Evolutionary conservation across 2,329 filamentous ascomycete genomes (phyloP).

Genomic region (Seiridium unicorne): DNA sequence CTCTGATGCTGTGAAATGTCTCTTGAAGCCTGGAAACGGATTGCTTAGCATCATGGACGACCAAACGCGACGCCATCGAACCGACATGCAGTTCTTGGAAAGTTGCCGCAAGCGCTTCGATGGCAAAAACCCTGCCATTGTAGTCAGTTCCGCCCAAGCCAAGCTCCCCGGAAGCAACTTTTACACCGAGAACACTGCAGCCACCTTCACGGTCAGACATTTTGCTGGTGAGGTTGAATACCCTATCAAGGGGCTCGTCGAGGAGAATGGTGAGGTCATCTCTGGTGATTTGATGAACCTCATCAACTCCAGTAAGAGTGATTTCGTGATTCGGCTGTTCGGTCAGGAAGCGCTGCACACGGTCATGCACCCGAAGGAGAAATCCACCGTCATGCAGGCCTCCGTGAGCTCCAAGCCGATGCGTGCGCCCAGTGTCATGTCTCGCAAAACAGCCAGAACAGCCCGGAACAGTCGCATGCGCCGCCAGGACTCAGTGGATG

Average conservation of each 20-base stretch:
- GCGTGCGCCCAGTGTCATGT: constrained; percentile 89
- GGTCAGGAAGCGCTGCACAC: constrained; percentile 95
- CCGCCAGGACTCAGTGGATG: constrained; percentile 42
- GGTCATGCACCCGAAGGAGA: constrained; percentile 89
- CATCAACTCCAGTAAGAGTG: constrained; percentile 81
- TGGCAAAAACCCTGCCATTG: constrained; percentile 88
- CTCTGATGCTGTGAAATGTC: constrained; percentile 85
- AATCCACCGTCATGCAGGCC: constrained; percentile 88
- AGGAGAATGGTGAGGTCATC: constrained; percentile 95
- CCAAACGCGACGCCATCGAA: constrained; percentile 85
- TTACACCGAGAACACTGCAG: constrained; percentile 74
- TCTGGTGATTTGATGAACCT: constrained; percentile 95
- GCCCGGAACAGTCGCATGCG: constrained; percentile 33
- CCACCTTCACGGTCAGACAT: constrained; percentile 87
- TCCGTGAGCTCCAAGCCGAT: constrained; percentile 94
- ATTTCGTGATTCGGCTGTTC: constrained; percentile 87
- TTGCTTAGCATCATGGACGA: constrained; percentile 93
- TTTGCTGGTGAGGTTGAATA: constrained; percentile 98
- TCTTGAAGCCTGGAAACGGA: constrained; percentile 90
- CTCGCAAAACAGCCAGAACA: constrained; percentile 60
- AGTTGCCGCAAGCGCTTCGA: constrained; percentile 91
- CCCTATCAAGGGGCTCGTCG: constrained; percentile 78
- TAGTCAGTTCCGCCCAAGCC: constrained; percentile 71
- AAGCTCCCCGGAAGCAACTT: constrained; percentile 88
- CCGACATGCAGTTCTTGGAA: constrained; percentile 86